Evolutionary conservation across 768 basidiomycete genomes (phyloP).

Genomic region (Boletus vinaceobasis): DNA sequence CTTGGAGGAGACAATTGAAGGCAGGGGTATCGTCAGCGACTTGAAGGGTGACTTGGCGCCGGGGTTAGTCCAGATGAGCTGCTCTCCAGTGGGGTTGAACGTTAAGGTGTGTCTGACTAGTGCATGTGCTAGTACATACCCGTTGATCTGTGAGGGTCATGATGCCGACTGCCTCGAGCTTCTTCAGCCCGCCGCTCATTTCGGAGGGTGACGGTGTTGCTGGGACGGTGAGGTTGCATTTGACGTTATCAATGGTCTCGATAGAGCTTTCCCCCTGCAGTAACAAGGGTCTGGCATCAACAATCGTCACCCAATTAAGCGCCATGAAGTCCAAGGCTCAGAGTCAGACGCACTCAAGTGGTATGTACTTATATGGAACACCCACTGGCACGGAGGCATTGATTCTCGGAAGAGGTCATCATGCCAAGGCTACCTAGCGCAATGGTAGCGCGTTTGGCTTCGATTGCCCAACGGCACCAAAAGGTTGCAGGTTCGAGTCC

Average conservation of each 20-base stretch:
- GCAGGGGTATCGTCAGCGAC: slow-evolving; percentile 55
- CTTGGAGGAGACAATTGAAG: slow-evolving; percentile 60
- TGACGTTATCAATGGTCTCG: slow-evolving; percentile 55
- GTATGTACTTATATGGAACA: background rate
- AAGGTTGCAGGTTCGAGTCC: slow-evolving; percentile 97
- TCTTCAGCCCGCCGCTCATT: slow-evolving; percentile 54
- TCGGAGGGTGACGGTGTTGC: slow-evolving; percentile 46
- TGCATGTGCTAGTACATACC: slow-evolving; percentile 38
- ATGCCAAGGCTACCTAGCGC: slow-evolving; percentile 66
- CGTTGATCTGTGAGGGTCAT: slow-evolving; percentile 70
- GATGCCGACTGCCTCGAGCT: slow-evolving; percentile 55
- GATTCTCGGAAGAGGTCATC: background rate
- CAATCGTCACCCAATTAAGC: slow-evolving; percentile 75
- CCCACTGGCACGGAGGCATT: background rate
- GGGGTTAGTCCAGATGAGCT: slow-evolving; percentile 63
- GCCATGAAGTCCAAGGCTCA: slow-evolving; percentile 47
- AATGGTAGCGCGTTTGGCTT: slow-evolving; percentile 97
- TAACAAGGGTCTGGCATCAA: slow-evolving; percentile 53
- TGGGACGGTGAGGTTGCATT: slow-evolving; percentile 57
- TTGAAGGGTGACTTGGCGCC: slow-evolving; percentile 34
- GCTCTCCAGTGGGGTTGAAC: slow-evolving; percentile 7
- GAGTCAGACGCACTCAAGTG: background rate
- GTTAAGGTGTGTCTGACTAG: background rate
- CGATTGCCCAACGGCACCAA: slow-evolving; percentile 76
- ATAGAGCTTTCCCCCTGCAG: slow-evolving; percentile 61